Evolutionary conservation across 2,329 filamentous ascomycete species (phyloP).

Genomic region (Tolypocladium ovalisporum): DNA sequence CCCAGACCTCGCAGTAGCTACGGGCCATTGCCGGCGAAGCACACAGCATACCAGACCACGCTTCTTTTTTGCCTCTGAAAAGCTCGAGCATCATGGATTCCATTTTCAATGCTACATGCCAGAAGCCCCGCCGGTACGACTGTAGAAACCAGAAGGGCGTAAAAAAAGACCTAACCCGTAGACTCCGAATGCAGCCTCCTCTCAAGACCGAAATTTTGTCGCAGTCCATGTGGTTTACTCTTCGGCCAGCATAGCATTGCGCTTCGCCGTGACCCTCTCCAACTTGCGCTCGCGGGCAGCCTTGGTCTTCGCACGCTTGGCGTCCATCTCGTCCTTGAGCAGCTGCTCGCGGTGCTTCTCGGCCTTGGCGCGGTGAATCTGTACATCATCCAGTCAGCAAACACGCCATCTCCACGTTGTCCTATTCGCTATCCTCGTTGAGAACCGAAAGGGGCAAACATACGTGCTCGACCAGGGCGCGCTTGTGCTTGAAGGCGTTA

Average conservation of each 20-base stretch:
- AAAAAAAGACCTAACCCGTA: constrained; percentile 45
- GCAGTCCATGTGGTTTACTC: constrained; percentile 39
- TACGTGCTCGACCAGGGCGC: constrained; percentile 99
- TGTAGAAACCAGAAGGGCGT: constrained; percentile 34
- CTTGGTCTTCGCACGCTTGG: constrained; percentile 99
- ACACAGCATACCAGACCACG: not conserved
- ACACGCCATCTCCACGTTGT: not conserved
- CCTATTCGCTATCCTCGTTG: not conserved
- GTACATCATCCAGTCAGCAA: constrained; percentile 8
- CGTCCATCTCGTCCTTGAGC: constrained; percentile 99
- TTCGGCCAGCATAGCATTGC: constrained; percentile 71
- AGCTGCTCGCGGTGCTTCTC: constrained; percentile 94
- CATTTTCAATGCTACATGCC: constrained; percentile 48
- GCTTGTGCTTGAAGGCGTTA: constrained; percentile 99
- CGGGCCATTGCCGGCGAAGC: not conserved
- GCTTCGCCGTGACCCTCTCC: constrained; percentile 86
- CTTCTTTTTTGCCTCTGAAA: constrained; percentile 1
- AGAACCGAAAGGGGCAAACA: constrained; percentile 31
- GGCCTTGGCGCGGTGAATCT: constrained; percentile 99
- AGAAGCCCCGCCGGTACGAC: constrained; percentile 39
- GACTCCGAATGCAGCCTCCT: constrained; percentile 50
- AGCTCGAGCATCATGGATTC: constrained; percentile 36
- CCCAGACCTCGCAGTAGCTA: not conserved
- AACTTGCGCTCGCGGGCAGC: constrained; percentile 96
- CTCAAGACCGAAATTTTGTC: constrained; percentile 35